Conservation (phyloP, 2,329 filamentous ascomycete species). For the Exophiala spinifera region DNA sequence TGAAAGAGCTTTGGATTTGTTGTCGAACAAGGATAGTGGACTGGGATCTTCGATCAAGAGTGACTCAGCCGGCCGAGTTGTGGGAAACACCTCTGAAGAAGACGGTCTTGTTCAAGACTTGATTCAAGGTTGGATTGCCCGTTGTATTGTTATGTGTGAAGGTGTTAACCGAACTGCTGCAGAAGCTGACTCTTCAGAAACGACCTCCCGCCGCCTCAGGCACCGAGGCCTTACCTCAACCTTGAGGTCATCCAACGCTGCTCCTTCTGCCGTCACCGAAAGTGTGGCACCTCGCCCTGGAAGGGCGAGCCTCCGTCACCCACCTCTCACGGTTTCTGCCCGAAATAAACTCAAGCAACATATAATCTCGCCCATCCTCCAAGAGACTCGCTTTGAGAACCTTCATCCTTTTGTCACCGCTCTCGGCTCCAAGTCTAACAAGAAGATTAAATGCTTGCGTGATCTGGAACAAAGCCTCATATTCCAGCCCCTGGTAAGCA, state of each 20-base stretch:
- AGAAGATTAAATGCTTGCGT: conserved; percentile 84
- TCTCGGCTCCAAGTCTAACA: conserved; percentile 65
- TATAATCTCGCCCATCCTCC: conserved; percentile 73
- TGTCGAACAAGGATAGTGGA: conserved; percentile 31
- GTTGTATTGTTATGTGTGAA: conserved; percentile 28
- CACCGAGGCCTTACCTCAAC: conserved; percentile 12
- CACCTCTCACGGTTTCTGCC: conserved; percentile 65
- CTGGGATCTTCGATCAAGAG: conserved; percentile 21
- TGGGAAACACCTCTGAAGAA: conserved; percentile 29
- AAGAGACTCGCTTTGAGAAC: conserved; percentile 68
- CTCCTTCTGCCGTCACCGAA: conserved; percentile 56
- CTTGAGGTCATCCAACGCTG: conserved; percentile 8
- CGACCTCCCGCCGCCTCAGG: conserved; percentile 18
- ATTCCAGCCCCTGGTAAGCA: conserved; percentile 79
- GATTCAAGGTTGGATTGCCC: conserved; percentile 32
- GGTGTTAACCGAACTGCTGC: conserved; percentile 25
- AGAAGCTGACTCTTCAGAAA: conserved; percentile 28
- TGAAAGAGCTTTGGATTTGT: conserved; percentile 40
- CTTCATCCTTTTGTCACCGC: conserved; percentile 78
- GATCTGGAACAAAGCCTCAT: conserved; percentile 93
- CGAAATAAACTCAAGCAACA: conserved; percentile 75
- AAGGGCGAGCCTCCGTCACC: conserved; percentile 49
- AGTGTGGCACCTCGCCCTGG: conserved; percentile 51
- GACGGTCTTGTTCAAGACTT: conserved; percentile 25
- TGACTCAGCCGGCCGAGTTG: conserved; percentile 28